Base-by-base conservation (phyloP, 192 early-diverging fungal species). In the Chytriomyces sp. region DNA sequence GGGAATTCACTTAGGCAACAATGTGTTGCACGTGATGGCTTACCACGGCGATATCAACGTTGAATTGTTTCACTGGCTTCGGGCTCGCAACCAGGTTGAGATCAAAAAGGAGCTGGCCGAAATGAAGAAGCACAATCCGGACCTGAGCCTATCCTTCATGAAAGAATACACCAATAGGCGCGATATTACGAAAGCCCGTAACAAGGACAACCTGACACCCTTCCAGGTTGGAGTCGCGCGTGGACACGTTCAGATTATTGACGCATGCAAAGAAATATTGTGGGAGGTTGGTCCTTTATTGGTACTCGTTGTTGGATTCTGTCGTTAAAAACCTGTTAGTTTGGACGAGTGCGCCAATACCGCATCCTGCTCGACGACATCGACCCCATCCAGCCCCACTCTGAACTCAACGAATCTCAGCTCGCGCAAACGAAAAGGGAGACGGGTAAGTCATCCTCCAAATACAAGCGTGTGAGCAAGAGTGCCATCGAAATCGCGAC, bases 11-110 rank as follows among this genome's bases (percentile, higher is more conserved):
- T 14, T 26, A 68, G 65, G 68, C 5, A 78, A 78, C 72, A 78
- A 70, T 64, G 77, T 72, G 5, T 59, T 78, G 31, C 77, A 78
- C 39, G 54, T 70, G 17, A 17, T 75, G 41, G 71, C 72, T 14
- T 75, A 49, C 52, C 75, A 61, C 36, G 77, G 76, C 3, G 39
- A 61, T 22, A 34, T 59, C 30, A 38, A 70, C 57, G 7, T 70
- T 12, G 30, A 17, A 10, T 34, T 70, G 33, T 70, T 39, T 39
- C 17, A 40, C 5, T 70, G 41, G 28, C 37, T 70, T 17, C 8
- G 31, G 25, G 22, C 14, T n/a, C 14, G 33, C 19, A 73, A 73
- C 30, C 8, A 14, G 19, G 5, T 22, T 12, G 59, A 62, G 12
- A 49, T 32, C 14, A 14, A 22, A 17, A 28, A 22, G 14, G 19